Evolutionary conservation across 148 eudicot genomes (phyloP).

Genomic region (Polygonum aviculare): DNA sequence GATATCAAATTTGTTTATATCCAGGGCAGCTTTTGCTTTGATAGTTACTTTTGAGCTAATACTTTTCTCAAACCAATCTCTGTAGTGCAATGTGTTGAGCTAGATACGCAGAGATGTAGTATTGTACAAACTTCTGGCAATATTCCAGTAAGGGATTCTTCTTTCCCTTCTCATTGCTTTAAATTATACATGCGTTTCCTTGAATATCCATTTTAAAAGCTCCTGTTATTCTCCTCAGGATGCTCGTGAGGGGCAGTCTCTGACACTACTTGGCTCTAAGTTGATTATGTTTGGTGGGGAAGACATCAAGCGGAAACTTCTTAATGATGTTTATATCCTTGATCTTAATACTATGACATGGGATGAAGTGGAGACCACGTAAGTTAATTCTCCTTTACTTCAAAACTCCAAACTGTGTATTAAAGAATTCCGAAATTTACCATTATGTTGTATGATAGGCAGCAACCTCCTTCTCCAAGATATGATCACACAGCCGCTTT

Average conservation of each 20-base stretch:
- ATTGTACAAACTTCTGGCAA: conserved; percentile 66
- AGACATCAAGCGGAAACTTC: conserved; percentile 49
- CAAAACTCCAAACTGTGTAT: neutral
- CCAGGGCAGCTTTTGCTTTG: neutral
- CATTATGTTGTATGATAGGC: conserved; percentile 58
- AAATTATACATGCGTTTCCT: neutral
- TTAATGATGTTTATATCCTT: conserved; percentile 69
- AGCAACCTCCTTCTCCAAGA: conserved; percentile 86
- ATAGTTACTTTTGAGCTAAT: conserved; percentile 7
- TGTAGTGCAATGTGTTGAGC: conserved; percentile 70
- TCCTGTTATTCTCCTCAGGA: conserved; percentile 33
- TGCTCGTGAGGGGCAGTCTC: conserved; percentile 82
- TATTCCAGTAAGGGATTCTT: conserved; percentile 55
- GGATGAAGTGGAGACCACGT: conserved; percentile 67
- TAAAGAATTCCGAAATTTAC: neutral
- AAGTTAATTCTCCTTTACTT: conserved; percentile 19
- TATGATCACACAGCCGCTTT: conserved; percentile 88
- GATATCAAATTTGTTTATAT: neutral
- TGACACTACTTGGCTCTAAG: conserved; percentile 70
- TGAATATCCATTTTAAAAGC: neutral
- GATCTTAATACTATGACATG: conserved; percentile 79
- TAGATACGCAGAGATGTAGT: conserved; percentile 48
- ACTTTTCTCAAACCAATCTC: neutral
- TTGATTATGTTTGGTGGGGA: conserved; percentile 94
- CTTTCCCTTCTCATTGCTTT: neutral